Conservation (phyloP, 768 basidiomycete species). For the Nevesoporus exiguus region DNA sequence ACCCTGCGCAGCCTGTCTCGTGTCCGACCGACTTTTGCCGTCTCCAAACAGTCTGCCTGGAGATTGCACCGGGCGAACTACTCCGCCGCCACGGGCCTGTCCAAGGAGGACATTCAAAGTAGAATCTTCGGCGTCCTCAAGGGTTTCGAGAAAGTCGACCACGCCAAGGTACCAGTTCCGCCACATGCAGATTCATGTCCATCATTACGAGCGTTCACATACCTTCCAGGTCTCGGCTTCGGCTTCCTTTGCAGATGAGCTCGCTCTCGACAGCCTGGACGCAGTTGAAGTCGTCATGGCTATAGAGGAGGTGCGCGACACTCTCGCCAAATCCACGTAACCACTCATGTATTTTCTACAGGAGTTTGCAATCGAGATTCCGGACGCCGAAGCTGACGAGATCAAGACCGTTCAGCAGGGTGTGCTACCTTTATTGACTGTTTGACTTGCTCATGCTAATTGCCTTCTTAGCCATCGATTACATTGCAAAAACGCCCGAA, state of each 20-base stretch:
- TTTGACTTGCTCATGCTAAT: neutral
- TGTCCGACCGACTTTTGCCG: conserved; percentile 26
- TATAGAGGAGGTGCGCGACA: conserved; percentile 74
- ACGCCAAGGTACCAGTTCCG: conserved; percentile 22
- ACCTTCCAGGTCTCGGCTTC: conserved; percentile 53
- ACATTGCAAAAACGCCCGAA: conserved; percentile 90
- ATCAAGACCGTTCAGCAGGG: conserved; percentile 92
- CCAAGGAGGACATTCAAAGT: conserved; percentile 22
- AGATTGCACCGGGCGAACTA: conserved; percentile 31
- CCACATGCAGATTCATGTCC: neutral
- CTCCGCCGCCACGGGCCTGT: conserved; percentile 25
- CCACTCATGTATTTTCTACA: conserved; percentile 29
- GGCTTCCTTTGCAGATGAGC: conserved; percentile 55
- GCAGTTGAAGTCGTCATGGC: conserved; percentile 99
- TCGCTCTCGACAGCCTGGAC: conserved; percentile 83
- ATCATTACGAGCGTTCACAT: conserved; percentile 30
- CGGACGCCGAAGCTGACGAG: conserved; percentile 92
- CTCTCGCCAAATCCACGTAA: conserved; percentile 1
- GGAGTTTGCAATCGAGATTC: conserved; percentile 98
- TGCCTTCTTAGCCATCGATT: conserved; percentile 74
- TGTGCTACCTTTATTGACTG: conserved; percentile 33
- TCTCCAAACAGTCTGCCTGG: conserved; percentile 29
- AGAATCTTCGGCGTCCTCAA: conserved; percentile 32
- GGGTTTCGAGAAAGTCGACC: conserved; percentile 30
- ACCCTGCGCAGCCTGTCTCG: conserved; percentile 31